Evolutionary conservation across 2,329 filamentous ascomycete genomes (phyloP), one percentile per base, ranked within the genome.

Genomic region (Diaporthe aspalathi): DNA sequence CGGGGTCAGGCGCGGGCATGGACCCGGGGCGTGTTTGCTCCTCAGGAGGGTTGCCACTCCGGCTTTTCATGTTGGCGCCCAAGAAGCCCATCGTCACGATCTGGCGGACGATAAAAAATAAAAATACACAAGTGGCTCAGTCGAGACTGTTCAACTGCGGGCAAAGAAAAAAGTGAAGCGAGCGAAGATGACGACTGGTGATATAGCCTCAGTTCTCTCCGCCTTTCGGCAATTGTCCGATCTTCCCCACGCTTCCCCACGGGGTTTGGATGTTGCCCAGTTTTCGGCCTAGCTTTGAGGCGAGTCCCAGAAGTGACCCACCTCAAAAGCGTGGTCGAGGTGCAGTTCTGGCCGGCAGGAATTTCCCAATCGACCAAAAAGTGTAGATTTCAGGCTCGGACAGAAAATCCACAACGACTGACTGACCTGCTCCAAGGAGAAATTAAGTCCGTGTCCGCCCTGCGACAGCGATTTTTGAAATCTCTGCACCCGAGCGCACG

Each of bases 211-310:
- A 22, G n/a, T n/a, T 27, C 27, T 68, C 7, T 17, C 38, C 47
- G 43, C 35, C 22, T 43, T 52, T 60, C 53, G 53, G 53, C 43
- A 60, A 24, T 60, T 52, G 45, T 17, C 27, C 29, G n/a, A 20
- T 57, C n/a, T 47, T 9, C 66, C 53, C 53, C 24, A 57, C 53
- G 66, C 16, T 60, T 29, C 53, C 67, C 43, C 43, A 43, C 24
- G 45, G 67, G 22, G 47, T 56, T 17, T 24, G 27, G 32, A 1
- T 16, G 24, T 22, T 27, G 50, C 53, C 29, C 29, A 38, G 40
- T 12, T 50, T 47, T 70, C 68, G 68, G 68, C 50, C 50, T 32
- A 67, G 68, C 60, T 56, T 67, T 70, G 60, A 57, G 52, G 60
- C 68, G 68, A 67, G 20, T 17, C 24, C n/a, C 45, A 38, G 29